phyloP scores from a whole-genome alignment of 371 early-diverging fungal species.

The Entomophthora muscae region DNA sequence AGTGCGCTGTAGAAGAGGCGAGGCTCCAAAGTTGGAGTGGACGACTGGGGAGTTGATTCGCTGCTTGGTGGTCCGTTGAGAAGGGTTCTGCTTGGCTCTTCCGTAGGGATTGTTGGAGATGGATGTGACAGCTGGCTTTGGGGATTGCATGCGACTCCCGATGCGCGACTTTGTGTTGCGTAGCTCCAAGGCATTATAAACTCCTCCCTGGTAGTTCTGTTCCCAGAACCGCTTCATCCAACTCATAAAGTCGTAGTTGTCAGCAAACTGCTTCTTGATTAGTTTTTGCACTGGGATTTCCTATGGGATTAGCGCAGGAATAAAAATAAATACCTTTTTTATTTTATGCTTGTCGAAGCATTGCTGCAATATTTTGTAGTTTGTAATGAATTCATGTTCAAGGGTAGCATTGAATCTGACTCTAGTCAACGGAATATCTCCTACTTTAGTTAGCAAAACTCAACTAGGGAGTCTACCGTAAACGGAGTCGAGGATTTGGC shows the following conservation, averaged over 20 bases:
- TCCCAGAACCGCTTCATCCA: conserved; percentile 88
- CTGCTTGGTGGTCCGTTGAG: not conserved
- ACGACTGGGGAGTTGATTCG: not conserved
- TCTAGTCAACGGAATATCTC: conserved; percentile 40
- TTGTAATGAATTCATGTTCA: conserved; percentile 62
- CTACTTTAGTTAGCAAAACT: conserved; percentile 14
- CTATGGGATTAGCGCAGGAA: too few species aligned
- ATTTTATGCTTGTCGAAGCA: conserved; percentile 40
- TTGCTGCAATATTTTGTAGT: conserved; percentile 62
- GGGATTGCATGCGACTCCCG: conserved; percentile 4
- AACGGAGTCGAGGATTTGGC: conserved; percentile 67
- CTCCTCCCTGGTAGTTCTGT: conserved; percentile 52
- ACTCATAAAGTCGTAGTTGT: conserved; percentile 89
- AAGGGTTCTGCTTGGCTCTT: not conserved
- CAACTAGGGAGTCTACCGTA: conserved; percentile 21
- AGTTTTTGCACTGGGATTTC: conserved; percentile 68
- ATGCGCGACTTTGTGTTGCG: conserved; percentile 28
- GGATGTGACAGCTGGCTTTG: not conserved
- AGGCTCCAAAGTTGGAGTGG: not conserved
- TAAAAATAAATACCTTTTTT: conserved; percentile 32
- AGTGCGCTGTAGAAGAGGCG: conserved; percentile 3
- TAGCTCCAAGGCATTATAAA: conserved; percentile 64
- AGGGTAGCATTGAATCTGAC: conserved; percentile 63
- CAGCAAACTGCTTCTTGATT: conserved; percentile 85
- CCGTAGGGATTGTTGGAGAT: not conserved